Conservation (phyloP, 2,329 filamentous ascomycete genomes). For the Aspergillus intermedius region DNA sequence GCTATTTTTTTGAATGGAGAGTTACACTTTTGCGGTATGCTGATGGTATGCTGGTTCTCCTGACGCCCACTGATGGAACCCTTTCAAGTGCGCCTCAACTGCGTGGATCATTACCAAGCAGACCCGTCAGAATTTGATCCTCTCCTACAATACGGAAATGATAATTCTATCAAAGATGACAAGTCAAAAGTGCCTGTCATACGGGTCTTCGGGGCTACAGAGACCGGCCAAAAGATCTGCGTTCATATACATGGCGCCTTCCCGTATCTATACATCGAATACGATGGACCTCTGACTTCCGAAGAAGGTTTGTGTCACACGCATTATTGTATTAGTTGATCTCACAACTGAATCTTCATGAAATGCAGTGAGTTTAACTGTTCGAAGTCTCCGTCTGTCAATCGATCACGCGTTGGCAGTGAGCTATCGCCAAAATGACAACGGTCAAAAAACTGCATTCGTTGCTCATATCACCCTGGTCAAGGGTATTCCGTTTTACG, state of each 20-base stretch:
- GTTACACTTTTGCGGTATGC: slow-evolving; percentile 15
- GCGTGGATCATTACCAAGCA: slow-evolving; percentile 89
- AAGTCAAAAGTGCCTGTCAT: slow-evolving; percentile 76
- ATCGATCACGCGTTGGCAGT: slow-evolving; percentile 86
- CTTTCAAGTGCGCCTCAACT: slow-evolving; percentile 89
- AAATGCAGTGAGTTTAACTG: slow-evolving; percentile 62
- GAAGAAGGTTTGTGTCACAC: slow-evolving; percentile 55
- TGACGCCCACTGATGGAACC: slow-evolving; percentile 51
- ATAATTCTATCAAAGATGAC: slow-evolving; percentile 52
- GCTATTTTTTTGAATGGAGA: slow-evolving; percentile 4
- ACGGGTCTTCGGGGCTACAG: slow-evolving; percentile 84
- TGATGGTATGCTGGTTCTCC: slow-evolving; percentile 16
- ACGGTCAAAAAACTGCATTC: slow-evolving; percentile 63
- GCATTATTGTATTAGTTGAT: not conserved
- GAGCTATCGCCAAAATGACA: slow-evolving; percentile 71
- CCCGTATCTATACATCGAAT: slow-evolving; percentile 90
- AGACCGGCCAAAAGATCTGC: slow-evolving; percentile 92
- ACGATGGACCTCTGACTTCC: slow-evolving; percentile 60
- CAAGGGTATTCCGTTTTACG: slow-evolving; percentile 93
- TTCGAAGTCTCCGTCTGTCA: slow-evolving; percentile 70
- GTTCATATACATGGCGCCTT: slow-evolving; percentile 93
- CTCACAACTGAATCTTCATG: slow-evolving; percentile 6
- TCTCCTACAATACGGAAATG: slow-evolving; percentile 60
- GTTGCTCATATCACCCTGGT: slow-evolving; percentile 87
- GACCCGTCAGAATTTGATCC: slow-evolving; percentile 75